These are phyloP conservation scores for Biscogniauxia mediterranea DNA, from an alignment of 2,329 filamentous ascomycete genomes.

Conservation along the genomic window DNA sequence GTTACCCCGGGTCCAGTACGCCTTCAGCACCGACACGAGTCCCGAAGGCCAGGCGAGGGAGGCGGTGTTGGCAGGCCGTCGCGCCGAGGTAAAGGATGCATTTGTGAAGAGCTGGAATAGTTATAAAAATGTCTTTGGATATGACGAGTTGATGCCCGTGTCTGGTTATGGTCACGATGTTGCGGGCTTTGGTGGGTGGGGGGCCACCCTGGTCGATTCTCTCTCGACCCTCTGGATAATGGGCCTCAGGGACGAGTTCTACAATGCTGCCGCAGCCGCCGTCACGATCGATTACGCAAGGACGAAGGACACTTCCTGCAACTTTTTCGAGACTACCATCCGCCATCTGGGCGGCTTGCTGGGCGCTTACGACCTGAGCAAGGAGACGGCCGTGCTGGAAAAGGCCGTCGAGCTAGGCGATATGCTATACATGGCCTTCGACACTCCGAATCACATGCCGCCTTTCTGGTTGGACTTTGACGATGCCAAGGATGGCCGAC, in stretches of 20 bases:
- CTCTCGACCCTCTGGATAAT: conserved; percentile 64
- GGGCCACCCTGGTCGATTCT: conserved; percentile 58
- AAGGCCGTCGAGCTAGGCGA: conserved; percentile 47
- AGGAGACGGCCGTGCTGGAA: conserved; percentile 39
- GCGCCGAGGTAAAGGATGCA: conserved; percentile 39
- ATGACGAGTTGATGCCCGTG: conserved; percentile 31
- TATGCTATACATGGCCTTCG: conserved; percentile 47
- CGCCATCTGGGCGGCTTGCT: conserved; percentile 46
- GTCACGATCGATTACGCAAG: conserved; percentile 49
- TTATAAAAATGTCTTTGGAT: conserved; percentile 41
- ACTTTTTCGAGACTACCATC: conserved; percentile 48
- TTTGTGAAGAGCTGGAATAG: conserved; percentile 48
- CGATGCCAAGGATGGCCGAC: conserved; percentile 35
- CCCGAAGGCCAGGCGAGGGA: conserved; percentile 24
- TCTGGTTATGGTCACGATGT: conserved; percentile 27
- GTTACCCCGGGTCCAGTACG: conserved; percentile 29
- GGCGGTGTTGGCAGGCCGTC: conserved; percentile 27
- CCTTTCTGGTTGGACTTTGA: conserved; percentile 56
- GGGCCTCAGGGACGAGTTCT: conserved; percentile 56
- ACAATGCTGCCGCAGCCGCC: conserved; percentile 49
- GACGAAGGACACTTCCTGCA: conserved; percentile 37
- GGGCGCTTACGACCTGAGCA: conserved; percentile 45
- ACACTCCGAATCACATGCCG: conserved; percentile 50
- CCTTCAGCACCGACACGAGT: conserved; percentile 26
- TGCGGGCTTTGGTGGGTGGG: conserved; percentile 38